Evolutionary conservation across 1,284 basidiomycete species (phyloP), one percentile per base, ranked within the genome.

Genomic region (Tylopilus orsonianus): DNA sequence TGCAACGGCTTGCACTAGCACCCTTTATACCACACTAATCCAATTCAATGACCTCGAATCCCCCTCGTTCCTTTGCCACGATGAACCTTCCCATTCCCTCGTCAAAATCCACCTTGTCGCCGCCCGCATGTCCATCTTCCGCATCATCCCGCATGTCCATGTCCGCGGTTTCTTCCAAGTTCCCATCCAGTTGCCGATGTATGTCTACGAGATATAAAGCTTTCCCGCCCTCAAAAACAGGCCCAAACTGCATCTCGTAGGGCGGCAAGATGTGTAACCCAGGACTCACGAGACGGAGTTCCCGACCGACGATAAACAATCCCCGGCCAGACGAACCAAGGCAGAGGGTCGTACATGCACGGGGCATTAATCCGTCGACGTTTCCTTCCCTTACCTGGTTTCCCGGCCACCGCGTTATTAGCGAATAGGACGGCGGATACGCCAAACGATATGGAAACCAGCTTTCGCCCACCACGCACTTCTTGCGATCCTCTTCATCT

Each of bases 41-140:
- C 36, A 67, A 26, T 22, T 66, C 48, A 4, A 65, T 48, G 33
- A 67, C 55, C 4, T 63, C 65, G 14, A 63, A 61, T 5, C 60
- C 64, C 3, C 63, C 61, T 18, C 37, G 29, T 44, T 43, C 55
- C 14, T 36, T 65, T n/a, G 60, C 57, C 38, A 66, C 61, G 26
- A 66, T 64, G 16, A 67, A 48, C 16, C 65, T 59, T 18, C 65
- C 64, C 52, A 61, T 63, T 1, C 64, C 61, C 41, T 63, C 61
- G n/a, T 63, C 61, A 29, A 63, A 63, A 39, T 66, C 61, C 39
- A 67, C 56, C 41, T 42, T 52, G 41, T 65, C 61, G 9, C 47
- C 56, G 24, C 42, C 35, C 32, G 7, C 12, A 2, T 24, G 13
- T 16, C 14, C 29, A 40, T 41, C 9, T 18, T 48, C 43, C 9